Base-by-base conservation (phyloP, 768 basidiomycete species). In the Pleurotus salmoneostramineus region DNA sequence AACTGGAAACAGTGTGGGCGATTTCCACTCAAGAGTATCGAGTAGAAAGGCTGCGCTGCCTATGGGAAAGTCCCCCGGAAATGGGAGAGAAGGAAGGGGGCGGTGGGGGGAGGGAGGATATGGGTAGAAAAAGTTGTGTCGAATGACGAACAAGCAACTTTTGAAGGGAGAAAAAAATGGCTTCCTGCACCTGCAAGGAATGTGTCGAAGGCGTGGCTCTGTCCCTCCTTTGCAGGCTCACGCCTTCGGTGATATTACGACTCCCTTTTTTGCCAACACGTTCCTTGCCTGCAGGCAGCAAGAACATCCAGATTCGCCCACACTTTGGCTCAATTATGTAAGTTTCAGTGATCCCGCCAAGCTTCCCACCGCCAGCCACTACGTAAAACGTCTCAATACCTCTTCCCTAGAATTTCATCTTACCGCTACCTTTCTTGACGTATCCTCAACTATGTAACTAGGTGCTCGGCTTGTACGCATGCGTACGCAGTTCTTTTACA, bases 231-330 rank as follows among this genome's bases (percentile, higher is more conserved):
- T 54, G 12, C 73, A 75, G 78, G 76, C 71, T 72, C 74, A 74
- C 65, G 59, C 60, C 69, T 70, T 68, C 70, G 71, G 70, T 63
- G 68, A 77, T 75, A 77, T 75, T 73, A 72, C 68, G n/a, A 65
- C 73, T 74, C 71, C 71, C 74, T 75, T 68, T 77, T 86, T 82
- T 79, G 81, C 72, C 81, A 74, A 73, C 80, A 88, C 86, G 87
- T 86, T 87, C 78, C 76, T 72, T 84, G 87, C 87, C 87, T 88
- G 84, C 84, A 87, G 85, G 87, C 85, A 81, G 68, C n/a, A 54
- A 65, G 61, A 66, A 69, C 71, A 62, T 76, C 76, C 74, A 68
- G 67, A 69, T 70, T 69, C 72, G 61, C 66, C 60, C 68, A 60
- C 68, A 71, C 62, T 69, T 72, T 72, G 66, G 66, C 72, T 66